Evolutionary conservation across 129 eudicot genomes (phyloP), one percentile per base, ranked within the genome.

Genomic region (Helianthus annuus): DNA sequence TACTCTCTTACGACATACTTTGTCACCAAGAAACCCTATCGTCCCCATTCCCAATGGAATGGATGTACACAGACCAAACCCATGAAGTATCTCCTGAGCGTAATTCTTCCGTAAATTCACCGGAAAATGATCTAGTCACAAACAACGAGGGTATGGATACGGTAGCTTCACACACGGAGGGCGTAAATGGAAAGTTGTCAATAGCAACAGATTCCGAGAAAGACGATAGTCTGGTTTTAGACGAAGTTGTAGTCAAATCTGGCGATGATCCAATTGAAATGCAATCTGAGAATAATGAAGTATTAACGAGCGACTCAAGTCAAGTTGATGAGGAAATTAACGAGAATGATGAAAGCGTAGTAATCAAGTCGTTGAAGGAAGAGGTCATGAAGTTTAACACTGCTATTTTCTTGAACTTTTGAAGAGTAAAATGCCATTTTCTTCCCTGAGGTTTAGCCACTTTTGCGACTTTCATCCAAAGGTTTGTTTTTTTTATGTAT

Each of bases 1-100:
- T 94, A 3, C 93, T 94, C 65, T 90, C 98, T 34, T 94, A 85
- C 65, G 98, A 94, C 73, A 90, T 94, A 57, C 97, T 90, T 73
- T 94, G 98, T 78, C 97, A 94, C 82, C 98, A 94, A 86, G 89
- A 90, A 17, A 87, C 66, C 61, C 54, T 94, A 69, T 79, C 81
- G 38, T 87, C 93, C 40, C 93, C 96, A 9, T 94, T 94, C 60
- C 97, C 86, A 16, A 79, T 84, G 86, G 89, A 86, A 71, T 87
- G 85, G 76, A 73, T 84, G 86, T 85, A 68, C 79, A 77, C 75
- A 46, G 84, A 84, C 69, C 80, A 84, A 4, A 64, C 69, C 52
- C 80, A 78, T 8, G 68, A 68, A 80, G 24, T 77, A 51, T 66
- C 77, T 56, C 71, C 68, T 0, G 73, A 69, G 9, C 9, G n/a